A percentile compares a stretch with the other conserved stretches of the same genome.
Evolutionary conservation across 352 stramenopile species (phyloP).

Genomic region (Phytophthora megakarya): DNA sequence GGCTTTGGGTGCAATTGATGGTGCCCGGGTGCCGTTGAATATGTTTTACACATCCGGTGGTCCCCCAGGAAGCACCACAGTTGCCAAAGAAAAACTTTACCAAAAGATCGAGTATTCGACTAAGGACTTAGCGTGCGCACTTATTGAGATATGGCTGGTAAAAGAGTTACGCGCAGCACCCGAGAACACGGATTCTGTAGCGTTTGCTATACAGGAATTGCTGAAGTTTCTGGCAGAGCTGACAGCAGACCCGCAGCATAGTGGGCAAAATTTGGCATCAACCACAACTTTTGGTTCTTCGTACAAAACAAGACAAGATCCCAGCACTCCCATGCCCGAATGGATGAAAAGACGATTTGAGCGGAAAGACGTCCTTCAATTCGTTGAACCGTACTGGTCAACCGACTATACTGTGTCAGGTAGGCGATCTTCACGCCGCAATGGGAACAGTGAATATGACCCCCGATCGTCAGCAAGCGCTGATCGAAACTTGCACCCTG

Average conservation of each 20-base stretch:
- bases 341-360: constrained; percentile 89
- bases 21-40: constrained; percentile 68
- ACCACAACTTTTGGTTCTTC: constrained; percentile 21
- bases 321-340: constrained; percentile 59
- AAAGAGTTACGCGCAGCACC: constrained; percentile 85
- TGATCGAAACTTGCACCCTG: constrained; percentile 29
- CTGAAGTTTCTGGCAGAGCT: constrained; percentile 81
- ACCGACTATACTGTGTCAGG: constrained; percentile 73
- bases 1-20: constrained; percentile 80
- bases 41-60: constrained; percentile 61
- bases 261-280: constrained; percentile 53
- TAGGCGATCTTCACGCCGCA: constrained; percentile 24
- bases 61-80: constrained; percentile 12
- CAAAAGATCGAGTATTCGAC: constrained; percentile 67
- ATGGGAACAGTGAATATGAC: constrained; percentile 14
- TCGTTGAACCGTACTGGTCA: constrained; percentile 90
- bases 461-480: constrained; percentile 22
- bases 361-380: constrained; percentile 83
- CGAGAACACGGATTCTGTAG: constrained; percentile 81
- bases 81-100: constrained; percentile 48
- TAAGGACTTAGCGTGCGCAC: constrained; percentile 80
- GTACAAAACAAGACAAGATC: constrained; percentile 22
- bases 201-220: constrained; percentile 87
- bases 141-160: constrained; percentile 84
- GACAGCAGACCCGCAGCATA: constrained; percentile 74